Conservation (phyloP, 2,329 filamentous ascomycete genomes). For the Aspergillus sclerotialis region DNA sequence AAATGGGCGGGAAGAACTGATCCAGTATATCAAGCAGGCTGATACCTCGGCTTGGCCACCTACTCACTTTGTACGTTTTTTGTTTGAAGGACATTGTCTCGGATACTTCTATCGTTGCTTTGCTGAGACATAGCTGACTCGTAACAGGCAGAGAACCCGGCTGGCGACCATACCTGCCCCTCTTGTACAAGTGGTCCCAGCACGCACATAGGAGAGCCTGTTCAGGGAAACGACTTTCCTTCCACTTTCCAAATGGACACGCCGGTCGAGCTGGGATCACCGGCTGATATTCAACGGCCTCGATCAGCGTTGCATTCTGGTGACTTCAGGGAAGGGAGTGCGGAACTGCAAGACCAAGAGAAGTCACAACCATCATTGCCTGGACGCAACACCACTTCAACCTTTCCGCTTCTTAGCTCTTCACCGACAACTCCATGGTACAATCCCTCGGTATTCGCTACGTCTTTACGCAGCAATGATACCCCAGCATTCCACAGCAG, state of each 20-base stretch:
- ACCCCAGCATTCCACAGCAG: constrained; percentile 12
- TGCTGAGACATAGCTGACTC: not conserved
- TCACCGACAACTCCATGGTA: constrained; percentile 56
- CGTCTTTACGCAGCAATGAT: constrained; percentile 9
- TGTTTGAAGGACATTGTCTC: too few species aligned
- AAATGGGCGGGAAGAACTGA: constrained; percentile 66
- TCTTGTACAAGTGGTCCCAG: constrained; percentile 5
- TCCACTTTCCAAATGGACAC: constrained; percentile 26
- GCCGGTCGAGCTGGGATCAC: constrained; percentile 44
- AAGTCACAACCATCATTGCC: constrained; percentile 17
- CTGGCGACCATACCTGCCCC: not conserved
- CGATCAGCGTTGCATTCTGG: constrained; percentile 63
- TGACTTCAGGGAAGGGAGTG: constrained; percentile 49
- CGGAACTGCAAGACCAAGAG: constrained; percentile 16
- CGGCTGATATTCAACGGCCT: constrained; percentile 69
- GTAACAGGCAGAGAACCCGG: not conserved
- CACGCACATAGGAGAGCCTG: constrained; percentile 4
- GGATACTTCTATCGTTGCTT: not conserved
- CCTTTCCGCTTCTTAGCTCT: constrained; percentile 28
- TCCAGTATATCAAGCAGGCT: constrained; percentile 73
- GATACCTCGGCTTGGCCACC: constrained; percentile 70
- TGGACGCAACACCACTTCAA: constrained; percentile 7
- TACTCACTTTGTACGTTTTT: constrained; percentile 49
- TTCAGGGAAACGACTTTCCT: constrained; percentile 5
- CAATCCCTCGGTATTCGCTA: constrained; percentile 19